These are phyloP conservation scores for Podospora anserina DNA, from an alignment of 495 filamentous ascomycete genomes.

Conservation along the genomic window DNA sequence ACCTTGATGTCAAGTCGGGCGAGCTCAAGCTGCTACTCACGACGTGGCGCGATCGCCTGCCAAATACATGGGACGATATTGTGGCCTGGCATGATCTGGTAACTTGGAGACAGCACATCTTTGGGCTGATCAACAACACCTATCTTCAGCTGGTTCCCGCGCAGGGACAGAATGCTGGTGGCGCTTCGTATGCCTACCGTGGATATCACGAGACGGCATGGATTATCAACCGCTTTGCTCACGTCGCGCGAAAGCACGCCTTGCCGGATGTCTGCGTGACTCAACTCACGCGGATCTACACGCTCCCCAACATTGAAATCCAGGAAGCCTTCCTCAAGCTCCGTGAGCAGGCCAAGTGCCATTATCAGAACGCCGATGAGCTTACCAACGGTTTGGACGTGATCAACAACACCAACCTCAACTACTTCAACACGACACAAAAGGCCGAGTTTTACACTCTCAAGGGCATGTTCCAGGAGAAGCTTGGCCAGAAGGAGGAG, in stretches of 20 bases:
- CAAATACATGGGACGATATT: conserved; percentile 99
- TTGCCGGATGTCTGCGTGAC: conserved; percentile 95
- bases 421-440: conserved; percentile 92
- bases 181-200: conserved; percentile 84
- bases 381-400: conserved; percentile 91
- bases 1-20: conserved; percentile 89
- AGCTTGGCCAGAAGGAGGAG: conserved; percentile 81
- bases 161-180: conserved; percentile 71
- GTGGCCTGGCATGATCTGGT: conserved; percentile 98
- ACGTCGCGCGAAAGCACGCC: conserved; percentile 95
- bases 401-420: conserved; percentile 98
- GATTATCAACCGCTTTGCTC: conserved; percentile 99
- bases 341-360: conserved; percentile 94
- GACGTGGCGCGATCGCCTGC: conserved; percentile 92
- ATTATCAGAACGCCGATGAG: conserved; percentile 92
- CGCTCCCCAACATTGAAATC: conserved; percentile 97
- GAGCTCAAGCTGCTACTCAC: conserved; percentile 92
- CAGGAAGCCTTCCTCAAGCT: conserved; percentile 98
- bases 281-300: conserved; percentile 96
- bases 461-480: conserved; percentile 99
- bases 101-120: conserved; percentile 98
- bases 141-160: conserved; percentile 84
- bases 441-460: conserved; percentile 99
- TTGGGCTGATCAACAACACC: conserved; percentile 90
- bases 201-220: conserved; percentile 98